phyloP scores from a whole-genome alignment of 768 basidiomycete genomes.

The Lyophyllum semitale region DNA sequence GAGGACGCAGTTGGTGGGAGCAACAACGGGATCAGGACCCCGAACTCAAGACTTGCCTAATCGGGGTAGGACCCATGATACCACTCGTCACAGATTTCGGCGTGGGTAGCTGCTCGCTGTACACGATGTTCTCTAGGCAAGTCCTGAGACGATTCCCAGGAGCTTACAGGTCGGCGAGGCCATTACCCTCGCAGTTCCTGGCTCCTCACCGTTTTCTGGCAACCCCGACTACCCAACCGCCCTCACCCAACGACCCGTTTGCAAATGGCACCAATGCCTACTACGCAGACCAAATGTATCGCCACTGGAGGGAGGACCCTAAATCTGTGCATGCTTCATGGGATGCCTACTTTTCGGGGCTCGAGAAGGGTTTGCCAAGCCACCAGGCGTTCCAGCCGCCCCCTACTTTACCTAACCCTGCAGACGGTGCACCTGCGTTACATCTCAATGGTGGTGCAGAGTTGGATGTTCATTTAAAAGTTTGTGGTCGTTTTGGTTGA shows the following conservation, averaged over 20 bases:
- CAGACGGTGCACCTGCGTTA: constrained; percentile 80
- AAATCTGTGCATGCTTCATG: constrained; percentile 92
- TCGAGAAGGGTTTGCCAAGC: constrained; percentile 84
- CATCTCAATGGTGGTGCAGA: constrained; percentile 71
- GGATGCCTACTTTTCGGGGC: constrained; percentile 91
- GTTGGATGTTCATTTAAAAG: constrained; percentile 94
- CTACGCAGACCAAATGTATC: constrained; percentile 97
- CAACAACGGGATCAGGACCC: too few species aligned
- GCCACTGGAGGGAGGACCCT: constrained; percentile 88
- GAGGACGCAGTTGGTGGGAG: too few species aligned
- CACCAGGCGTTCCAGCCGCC: constrained; percentile 84
- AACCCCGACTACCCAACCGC: constrained; percentile 47
- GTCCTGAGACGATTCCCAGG: constrained; percentile 32
- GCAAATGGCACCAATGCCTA: constrained; percentile 95
- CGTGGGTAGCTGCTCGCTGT: background rate
- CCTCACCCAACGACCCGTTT: constrained; percentile 82
- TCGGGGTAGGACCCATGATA: too few species aligned
- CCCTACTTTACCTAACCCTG: constrained; percentile 67
- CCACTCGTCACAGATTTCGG: background rate
- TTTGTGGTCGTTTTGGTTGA: constrained; percentile 29
- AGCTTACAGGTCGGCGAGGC: constrained; percentile 17
- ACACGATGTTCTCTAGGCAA: constrained; percentile 36
- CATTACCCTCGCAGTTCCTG: constrained; percentile 6
- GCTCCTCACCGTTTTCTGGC: constrained; percentile 40
- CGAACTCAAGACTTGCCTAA: too few species aligned